These are phyloP conservation scores for Cryptococcus sp. DNA, from an alignment of 1,284 basidiomycete species.

Conservation along the genomic window DNA sequence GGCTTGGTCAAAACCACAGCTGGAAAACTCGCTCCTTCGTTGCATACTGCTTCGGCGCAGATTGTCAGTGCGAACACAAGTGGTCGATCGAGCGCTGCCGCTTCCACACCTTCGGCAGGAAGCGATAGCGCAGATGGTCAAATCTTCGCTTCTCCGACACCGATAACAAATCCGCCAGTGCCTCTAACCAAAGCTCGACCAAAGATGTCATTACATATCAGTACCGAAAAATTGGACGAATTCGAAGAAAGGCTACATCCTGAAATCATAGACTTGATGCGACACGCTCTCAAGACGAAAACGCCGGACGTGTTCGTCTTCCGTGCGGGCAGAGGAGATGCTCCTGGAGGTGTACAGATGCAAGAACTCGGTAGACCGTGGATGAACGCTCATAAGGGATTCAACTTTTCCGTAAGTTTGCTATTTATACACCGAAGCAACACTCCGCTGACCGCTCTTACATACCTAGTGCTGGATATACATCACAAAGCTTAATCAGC, in stretches of 20 bases:
- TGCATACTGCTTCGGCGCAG: neutral
- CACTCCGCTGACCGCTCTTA: conserved; percentile 1
- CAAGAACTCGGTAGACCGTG: conserved; percentile 41
- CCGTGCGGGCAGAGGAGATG: conserved; percentile 25
- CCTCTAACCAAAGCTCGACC: conserved; percentile 1
- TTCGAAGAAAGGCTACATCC: conserved; percentile 38
- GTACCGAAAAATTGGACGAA: conserved; percentile 8
- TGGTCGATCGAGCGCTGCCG: neutral
- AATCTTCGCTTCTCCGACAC: conserved; percentile 6
- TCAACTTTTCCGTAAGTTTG: conserved; percentile 46
- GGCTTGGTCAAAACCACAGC: conserved; percentile 26
- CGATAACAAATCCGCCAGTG: neutral
- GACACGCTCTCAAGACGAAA: conserved; percentile 41
- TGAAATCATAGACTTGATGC: conserved; percentile 47
- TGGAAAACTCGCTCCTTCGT: neutral
- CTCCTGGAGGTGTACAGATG: conserved; percentile 41
- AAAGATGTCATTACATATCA: conserved; percentile 20
- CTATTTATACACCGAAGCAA: neutral
- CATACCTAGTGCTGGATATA: conserved; percentile 44
- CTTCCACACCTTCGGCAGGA: neutral
- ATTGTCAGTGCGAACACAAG: neutral
- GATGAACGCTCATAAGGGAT: conserved; percentile 44
- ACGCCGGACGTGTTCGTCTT: conserved; percentile 48
- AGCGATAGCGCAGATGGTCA: neutral
- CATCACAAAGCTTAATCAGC: conserved; percentile 45